phyloP scores from a whole-genome alignment of 345 rosid genomes.

The Viola odorata region DNA sequence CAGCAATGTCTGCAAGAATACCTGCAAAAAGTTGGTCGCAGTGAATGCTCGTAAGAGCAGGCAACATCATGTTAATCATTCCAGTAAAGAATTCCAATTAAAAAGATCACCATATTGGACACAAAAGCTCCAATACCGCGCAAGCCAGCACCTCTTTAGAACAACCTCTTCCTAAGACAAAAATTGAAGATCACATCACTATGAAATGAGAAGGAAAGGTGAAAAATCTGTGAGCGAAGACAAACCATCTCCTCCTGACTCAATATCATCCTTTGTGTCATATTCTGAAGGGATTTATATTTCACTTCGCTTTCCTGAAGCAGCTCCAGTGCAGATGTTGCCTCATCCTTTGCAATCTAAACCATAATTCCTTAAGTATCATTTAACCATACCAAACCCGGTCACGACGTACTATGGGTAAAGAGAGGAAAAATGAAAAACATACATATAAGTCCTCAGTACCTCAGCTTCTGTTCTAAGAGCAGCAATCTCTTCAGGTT shows the following conservation, averaged over 20 bases:
- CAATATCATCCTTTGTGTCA: slow-evolving; percentile 23
- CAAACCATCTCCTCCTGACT: slow-evolving; percentile 30
- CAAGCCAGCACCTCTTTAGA: slow-evolving; percentile 34
- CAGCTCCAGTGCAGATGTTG: slow-evolving; percentile 16
- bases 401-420: not conserved
- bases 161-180: slow-evolving; percentile 34
- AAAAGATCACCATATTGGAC: slow-evolving; percentile 17
- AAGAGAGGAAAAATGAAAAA: slow-evolving; percentile 6
- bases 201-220: slow-evolving; percentile 12
- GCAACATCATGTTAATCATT: not conserved
- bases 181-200: slow-evolving; percentile 37
- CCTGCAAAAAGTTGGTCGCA: slow-evolving; percentile 37
- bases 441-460: slow-evolving; percentile 17
- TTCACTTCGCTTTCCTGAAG: slow-evolving; percentile 16
- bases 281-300: slow-evolving; percentile 13
- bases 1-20: slow-evolving; percentile 67
- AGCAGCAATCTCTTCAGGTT: slow-evolving; percentile 42
- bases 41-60: not conserved
- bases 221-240: not conserved
- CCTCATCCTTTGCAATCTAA: slow-evolving; percentile 22
- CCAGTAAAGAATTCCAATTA: not conserved
- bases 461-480: slow-evolving; percentile 80
- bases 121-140: slow-evolving; percentile 28
- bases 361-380: slow-evolving; percentile 11
- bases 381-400: slow-evolving; percentile 6